phyloP scores from a whole-genome alignment of 371 early-diverging fungal species.

The Batkoa obscura region DNA sequence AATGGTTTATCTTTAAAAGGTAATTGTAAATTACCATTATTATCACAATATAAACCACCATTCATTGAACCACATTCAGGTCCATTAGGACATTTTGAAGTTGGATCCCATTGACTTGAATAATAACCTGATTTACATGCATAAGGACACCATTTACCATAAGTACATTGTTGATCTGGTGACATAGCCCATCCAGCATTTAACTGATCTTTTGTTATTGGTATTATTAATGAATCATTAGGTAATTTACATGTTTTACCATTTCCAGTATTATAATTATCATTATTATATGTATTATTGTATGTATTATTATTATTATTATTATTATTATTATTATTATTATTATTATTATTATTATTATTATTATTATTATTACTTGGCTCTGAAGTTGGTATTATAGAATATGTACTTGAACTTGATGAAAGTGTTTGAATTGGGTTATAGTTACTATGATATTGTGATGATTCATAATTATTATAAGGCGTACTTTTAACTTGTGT shows the following conservation, averaged over 20 bases:
- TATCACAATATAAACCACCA: background rate
- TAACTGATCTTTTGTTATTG: conserved; percentile 11
- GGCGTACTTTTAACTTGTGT: too few relatives aligned
- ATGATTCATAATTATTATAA: too few relatives aligned
- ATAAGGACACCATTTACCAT: conserved; percentile 1
- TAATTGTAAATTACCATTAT: background rate
- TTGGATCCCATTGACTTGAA: background rate
- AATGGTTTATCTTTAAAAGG: background rate
- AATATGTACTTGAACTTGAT: too few relatives aligned
- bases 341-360: too few relatives aligned
- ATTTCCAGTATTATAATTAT: too few relatives aligned
- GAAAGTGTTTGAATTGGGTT: too few relatives aligned
- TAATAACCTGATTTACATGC: conserved; percentile 3
- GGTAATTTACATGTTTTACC: conserved; percentile 7
- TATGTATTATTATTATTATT: too few relatives aligned
- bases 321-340: too few relatives aligned
- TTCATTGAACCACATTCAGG: background rate
- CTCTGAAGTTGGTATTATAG: too few relatives aligned
- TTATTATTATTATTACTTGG: too few relatives aligned
- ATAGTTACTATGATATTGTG: too few relatives aligned
- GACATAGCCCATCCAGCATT: conserved; percentile 23
- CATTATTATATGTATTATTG: too few relatives aligned
- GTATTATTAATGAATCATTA: conserved; percentile 9
- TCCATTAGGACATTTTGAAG: background rate
- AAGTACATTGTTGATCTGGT: background rate